A percentile compares a stretch with the other conserved stretches of the same genome.
Conservation (phyloP, 2,329 filamentous ascomycete species). For the Botrytis hyacinthi region DNA sequence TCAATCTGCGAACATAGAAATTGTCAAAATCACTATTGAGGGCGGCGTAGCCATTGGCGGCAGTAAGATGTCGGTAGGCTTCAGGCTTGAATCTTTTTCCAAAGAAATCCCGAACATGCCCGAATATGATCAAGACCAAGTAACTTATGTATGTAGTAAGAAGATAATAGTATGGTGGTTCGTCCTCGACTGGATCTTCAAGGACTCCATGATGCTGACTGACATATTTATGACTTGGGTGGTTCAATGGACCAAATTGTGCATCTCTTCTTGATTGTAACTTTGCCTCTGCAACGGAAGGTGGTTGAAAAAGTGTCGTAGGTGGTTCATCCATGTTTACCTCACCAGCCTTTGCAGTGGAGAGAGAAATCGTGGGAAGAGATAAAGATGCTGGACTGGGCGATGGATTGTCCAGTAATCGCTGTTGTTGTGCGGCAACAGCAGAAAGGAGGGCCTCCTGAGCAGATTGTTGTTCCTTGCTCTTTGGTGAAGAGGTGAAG, state of each 20-base stretch:
- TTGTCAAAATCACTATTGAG: slow-evolving; percentile 98
- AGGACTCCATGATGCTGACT: slow-evolving; percentile 81
- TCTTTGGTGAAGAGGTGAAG: slow-evolving; percentile 78
- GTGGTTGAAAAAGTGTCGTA: slow-evolving; percentile 83
- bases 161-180: slow-evolving; percentile 94
- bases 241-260: slow-evolving; percentile 84
- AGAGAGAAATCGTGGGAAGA: slow-evolving; percentile 87
- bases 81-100: slow-evolving; percentile 91
- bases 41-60: slow-evolving; percentile 85
- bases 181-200: slow-evolving; percentile 82
- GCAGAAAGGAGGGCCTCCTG: slow-evolving; percentile 65
- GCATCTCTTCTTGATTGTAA: slow-evolving; percentile 76
- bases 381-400: slow-evolving; percentile 70
- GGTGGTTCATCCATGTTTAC: slow-evolving; percentile 68
- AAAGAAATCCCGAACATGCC: slow-evolving; percentile 95
- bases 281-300: slow-evolving; percentile 77
- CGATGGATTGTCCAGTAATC: slow-evolving; percentile 49
- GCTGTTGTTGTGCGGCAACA: slow-evolving; percentile 60
- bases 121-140: slow-evolving; percentile 89
- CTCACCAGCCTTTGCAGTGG: slow-evolving; percentile 77
- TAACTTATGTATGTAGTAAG: slow-evolving; percentile 99
- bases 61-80: slow-evolving; percentile 76
- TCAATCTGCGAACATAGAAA: slow-evolving; percentile 91
- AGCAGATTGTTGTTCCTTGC: slow-evolving; percentile 63
- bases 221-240: slow-evolving; percentile 79